These are phyloP conservation scores for Brassica rapa DNA, from an alignment of 345 rosid species.

Conservation along the genomic window DNA sequence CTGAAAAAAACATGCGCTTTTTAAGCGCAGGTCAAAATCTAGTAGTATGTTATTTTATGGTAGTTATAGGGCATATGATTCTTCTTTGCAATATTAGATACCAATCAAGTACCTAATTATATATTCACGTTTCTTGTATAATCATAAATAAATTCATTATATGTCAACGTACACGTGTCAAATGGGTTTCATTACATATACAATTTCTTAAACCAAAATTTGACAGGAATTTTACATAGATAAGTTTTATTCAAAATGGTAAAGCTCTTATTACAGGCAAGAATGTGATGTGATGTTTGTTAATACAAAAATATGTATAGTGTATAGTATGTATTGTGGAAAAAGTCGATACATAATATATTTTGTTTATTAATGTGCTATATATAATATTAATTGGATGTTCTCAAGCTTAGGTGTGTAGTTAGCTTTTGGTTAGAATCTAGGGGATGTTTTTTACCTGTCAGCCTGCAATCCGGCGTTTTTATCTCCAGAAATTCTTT, in stretches of 20 bases:
- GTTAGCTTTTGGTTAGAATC: too few species aligned
- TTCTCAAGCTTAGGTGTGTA: too few species aligned
- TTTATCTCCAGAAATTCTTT: too few species aligned
- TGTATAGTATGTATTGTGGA: neutral
- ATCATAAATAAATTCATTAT: neutral
- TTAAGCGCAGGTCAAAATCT: too few species aligned
- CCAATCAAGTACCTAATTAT: constrained; percentile 7
- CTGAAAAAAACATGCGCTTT: too few species aligned
- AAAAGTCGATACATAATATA: neutral
- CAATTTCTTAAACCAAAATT: neutral
- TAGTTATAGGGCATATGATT: constrained; percentile 31
- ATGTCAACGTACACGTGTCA: constrained; percentile 8
- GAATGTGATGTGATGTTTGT: neutral
- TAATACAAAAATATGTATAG: neutral
- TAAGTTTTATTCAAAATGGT: neutral
- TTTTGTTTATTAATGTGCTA: too few species aligned
- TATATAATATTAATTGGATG: too few species aligned
- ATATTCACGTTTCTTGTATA: neutral
- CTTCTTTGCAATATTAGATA: constrained; percentile 15
- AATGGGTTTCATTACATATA: neutral
- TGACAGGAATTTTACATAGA: neutral
- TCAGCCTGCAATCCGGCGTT: too few species aligned
- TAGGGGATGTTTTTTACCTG: too few species aligned
- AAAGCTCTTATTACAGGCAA: neutral
- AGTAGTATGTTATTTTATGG: neutral